phyloP scores from a whole-genome alignment of 1,284 basidiomycete species.

The Ustilago shanxiensis region DNA sequence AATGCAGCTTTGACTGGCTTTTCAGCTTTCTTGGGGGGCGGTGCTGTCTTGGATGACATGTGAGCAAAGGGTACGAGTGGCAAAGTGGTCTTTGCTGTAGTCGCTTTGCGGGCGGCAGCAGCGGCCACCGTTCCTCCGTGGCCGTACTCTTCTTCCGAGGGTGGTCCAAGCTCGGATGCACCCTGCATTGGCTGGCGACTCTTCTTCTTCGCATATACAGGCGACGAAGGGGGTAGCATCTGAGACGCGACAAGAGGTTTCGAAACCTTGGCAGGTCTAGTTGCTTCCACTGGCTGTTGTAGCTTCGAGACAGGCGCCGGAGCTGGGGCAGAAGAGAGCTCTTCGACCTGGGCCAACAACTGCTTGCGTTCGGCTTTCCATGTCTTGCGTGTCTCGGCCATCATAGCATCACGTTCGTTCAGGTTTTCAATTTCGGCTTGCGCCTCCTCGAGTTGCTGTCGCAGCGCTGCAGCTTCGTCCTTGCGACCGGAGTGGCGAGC shows the following conservation, averaged over 20 bases:
- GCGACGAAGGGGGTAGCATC: constrained; percentile 37
- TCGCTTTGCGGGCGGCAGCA: constrained; percentile 18
- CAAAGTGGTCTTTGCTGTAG: constrained; percentile 15
- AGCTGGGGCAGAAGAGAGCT: constrained; percentile 26
- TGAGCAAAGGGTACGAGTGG: constrained; percentile 45
- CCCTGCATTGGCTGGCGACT: constrained; percentile 47
- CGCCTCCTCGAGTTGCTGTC: constrained; percentile 26
- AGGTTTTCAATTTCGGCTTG: constrained; percentile 34
- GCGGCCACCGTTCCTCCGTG: constrained; percentile 15
- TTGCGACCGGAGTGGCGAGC: constrained; percentile 7
- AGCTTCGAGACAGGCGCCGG: constrained; percentile 1
- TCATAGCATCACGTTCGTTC: constrained; percentile 43
- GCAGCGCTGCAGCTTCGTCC: constrained; percentile 6
- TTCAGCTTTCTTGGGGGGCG: constrained; percentile 16
- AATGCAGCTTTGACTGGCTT: constrained; percentile 16
- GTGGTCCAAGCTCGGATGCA: constrained; percentile 41
- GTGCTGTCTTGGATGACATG: constrained; percentile 19
- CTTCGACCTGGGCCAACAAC: constrained; percentile 29
- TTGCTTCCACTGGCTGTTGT: background rate
- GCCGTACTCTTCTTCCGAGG: constrained; percentile 36
- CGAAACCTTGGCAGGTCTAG: constrained; percentile 9
- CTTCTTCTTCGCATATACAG: constrained; percentile 44
- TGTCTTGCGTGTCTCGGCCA: constrained; percentile 44
- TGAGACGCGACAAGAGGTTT: constrained; percentile 16
- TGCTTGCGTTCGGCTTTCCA: constrained; percentile 49